Conservation (phyloP, 345 rosid species). For the Populus pruinosa region DNA sequence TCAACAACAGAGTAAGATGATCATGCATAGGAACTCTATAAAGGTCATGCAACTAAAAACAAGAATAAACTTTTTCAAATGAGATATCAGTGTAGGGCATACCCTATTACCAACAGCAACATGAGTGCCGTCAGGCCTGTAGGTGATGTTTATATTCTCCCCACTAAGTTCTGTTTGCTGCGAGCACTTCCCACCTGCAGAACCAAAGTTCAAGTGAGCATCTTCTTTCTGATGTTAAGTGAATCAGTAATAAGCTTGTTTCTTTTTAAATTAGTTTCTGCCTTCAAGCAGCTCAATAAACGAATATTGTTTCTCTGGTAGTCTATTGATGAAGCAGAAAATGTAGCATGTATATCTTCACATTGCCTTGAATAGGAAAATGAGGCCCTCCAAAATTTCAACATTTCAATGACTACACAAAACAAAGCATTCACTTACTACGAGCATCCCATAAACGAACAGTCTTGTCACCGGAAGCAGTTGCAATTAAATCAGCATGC, state of each 20-base stretch:
- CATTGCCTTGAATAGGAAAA: neutral
- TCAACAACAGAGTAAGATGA: slow-evolving; percentile 11
- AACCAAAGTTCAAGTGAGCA: slow-evolving; percentile 3
- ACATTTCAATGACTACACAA: neutral
- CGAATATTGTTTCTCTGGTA: too few species aligned
- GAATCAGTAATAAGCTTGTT: neutral
- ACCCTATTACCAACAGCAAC: slow-evolving; percentile 97
- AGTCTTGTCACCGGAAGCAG: slow-evolving; percentile 97
- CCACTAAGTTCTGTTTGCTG: slow-evolving; percentile 96
- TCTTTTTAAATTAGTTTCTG: neutral
- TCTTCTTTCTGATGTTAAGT: neutral
- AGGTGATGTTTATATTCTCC: slow-evolving; percentile 95
- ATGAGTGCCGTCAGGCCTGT: slow-evolving; percentile 89
- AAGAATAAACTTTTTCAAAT: neutral
- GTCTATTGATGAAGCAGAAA: neutral
- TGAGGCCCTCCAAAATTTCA: neutral
- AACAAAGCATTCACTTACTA: slow-evolving; percentile 51
- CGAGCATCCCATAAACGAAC: slow-evolving; percentile 99
- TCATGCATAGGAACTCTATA: neutral
- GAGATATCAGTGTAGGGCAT: slow-evolving; percentile 26
- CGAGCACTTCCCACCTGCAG: slow-evolving; percentile 89
- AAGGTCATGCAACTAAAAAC: neutral
- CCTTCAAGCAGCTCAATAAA: neutral
- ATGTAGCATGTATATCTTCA: neutral
- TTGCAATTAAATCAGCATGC: slow-evolving; percentile 88